These are phyloP conservation scores for Panicum miliaceum DNA, from an alignment of 176 grass and related monocot species.

Conservation along the genomic window DNA sequence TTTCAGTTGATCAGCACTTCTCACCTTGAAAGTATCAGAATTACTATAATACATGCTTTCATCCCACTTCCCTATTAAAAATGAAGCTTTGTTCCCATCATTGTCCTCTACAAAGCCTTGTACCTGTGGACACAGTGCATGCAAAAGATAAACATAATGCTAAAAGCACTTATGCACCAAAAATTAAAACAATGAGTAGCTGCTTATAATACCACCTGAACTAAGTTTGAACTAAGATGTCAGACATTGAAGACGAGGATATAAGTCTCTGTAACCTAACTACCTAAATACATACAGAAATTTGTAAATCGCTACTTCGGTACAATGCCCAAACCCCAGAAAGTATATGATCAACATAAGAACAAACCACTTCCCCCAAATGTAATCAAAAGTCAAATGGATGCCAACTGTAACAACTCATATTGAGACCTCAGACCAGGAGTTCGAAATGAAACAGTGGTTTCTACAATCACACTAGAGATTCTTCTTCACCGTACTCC, in stretches of 20 bases:
- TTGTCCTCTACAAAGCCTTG: slow-evolving; percentile 84
- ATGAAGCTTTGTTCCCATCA: slow-evolving; percentile 60
- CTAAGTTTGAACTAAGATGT: neutral
- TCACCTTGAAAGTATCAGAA: slow-evolving; percentile 63
- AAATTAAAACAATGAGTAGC: neutral
- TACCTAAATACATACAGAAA: neutral
- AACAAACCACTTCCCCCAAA: slow-evolving; percentile 3
- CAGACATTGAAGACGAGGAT: neutral
- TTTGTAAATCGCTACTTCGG: slow-evolving; percentile 4
- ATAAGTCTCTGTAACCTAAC: slow-evolving; percentile 2
- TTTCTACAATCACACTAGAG: neutral
- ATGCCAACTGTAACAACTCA: slow-evolving; percentile 11
- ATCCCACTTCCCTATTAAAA: slow-evolving; percentile 91
- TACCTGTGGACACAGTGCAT: slow-evolving; percentile 54
- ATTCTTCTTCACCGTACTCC: neutral
- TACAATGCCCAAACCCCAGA: neutral
- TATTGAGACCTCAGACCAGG: neutral
- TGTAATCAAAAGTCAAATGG: neutral
- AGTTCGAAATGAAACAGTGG: neutral
- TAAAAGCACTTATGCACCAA: slow-evolving; percentile 9
- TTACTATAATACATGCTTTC: slow-evolving; percentile 65
- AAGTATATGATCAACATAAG: neutral
- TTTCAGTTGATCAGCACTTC: slow-evolving; percentile 51
- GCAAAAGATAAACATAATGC: slow-evolving; percentile 33
- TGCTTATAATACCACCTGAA: slow-evolving; percentile 31